phyloP scores from a whole-genome alignment of 2,329 filamentous ascomycete genomes.

The Echinosphaeria canescens region DNA sequence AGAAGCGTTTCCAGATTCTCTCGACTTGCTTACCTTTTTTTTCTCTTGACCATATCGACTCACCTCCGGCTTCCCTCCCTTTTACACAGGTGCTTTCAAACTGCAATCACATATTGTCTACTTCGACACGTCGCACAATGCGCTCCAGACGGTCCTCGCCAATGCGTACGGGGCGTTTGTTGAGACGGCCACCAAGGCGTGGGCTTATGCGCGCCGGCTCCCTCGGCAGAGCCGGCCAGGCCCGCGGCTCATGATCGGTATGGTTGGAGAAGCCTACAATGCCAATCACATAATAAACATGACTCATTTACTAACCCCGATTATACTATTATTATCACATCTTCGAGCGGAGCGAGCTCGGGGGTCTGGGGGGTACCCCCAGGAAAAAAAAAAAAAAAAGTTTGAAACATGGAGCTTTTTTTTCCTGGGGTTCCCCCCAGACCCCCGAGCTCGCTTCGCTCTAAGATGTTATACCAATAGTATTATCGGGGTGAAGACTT shows the following conservation, averaged over 20 bases:
- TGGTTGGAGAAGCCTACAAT: no score
- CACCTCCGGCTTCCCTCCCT: not conserved
- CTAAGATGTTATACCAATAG: no score
- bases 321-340: no score
- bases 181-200: conserved; percentile 60
- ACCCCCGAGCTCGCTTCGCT: no score
- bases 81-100: conserved; percentile 41
- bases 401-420: no score
- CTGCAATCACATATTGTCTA: conserved; percentile 73
- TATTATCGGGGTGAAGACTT: no score
- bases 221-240: conserved; percentile 30
- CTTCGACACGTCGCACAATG: conserved; percentile 63
- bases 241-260: conserved; percentile 39
- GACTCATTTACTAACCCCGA: no score
- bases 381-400: no score
- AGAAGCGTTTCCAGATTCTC: conserved; percentile 6
- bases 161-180: conserved; percentile 57
- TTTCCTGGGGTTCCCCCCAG: no score
- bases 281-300: no score
- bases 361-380: no score
- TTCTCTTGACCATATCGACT: not conserved
- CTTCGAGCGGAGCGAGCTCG: no score
- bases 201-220: conserved; percentile 38
- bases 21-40: not conserved
- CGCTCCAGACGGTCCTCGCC: conserved; percentile 39